A percentile compares a stretch with the other conserved stretches of the same genome.
Conservation (phyloP, 495 filamentous ascomycete species). For the Aspergillus mulundensis region DNA sequence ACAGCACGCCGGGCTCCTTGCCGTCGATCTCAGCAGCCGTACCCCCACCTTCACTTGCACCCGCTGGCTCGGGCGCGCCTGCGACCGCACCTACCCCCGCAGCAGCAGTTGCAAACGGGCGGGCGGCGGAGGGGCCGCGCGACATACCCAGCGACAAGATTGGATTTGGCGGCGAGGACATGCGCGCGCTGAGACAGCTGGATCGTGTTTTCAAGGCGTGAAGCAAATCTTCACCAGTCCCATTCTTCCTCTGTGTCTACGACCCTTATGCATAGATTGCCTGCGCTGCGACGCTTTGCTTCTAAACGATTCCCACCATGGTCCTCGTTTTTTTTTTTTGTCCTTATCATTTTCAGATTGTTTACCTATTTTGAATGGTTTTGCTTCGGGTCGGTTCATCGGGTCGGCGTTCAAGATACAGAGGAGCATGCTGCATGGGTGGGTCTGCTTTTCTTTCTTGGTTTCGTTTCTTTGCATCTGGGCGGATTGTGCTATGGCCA, state of each 20-base stretch:
- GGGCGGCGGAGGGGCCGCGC: slow-evolving; percentile 45
- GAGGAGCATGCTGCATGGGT: slow-evolving; percentile 21
- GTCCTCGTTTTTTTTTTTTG: background rate
- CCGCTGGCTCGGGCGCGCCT: slow-evolving; percentile 14
- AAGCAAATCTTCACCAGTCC: background rate
- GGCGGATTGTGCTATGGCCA: background rate
- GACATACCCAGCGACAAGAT: slow-evolving; percentile 64
- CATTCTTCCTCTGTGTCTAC: background rate
- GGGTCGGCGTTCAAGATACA: slow-evolving; percentile 19
- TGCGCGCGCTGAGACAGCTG: slow-evolving; percentile 60
- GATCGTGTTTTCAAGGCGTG: slow-evolving; percentile 48
- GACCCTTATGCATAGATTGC: background rate
- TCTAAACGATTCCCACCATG: background rate
- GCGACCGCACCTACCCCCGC: background rate
- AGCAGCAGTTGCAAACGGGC: background rate
- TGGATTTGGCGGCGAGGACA: slow-evolving; percentile 59
- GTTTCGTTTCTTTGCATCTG: background rate
- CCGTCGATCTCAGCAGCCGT: slow-evolving; percentile 27
- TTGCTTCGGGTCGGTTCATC: background rate
- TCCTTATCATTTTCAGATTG: background rate
- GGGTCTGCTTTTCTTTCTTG: slow-evolving; percentile 2
- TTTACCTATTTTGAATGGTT: background rate
- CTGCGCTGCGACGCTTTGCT: background rate
- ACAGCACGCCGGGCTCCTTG: slow-evolving; percentile 42
- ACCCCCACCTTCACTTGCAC: slow-evolving; percentile 2